These are phyloP conservation scores for Aspergillus phoenicis DNA, from an alignment of 2,329 filamentous ascomycete species.

Conservation along the genomic window DNA sequence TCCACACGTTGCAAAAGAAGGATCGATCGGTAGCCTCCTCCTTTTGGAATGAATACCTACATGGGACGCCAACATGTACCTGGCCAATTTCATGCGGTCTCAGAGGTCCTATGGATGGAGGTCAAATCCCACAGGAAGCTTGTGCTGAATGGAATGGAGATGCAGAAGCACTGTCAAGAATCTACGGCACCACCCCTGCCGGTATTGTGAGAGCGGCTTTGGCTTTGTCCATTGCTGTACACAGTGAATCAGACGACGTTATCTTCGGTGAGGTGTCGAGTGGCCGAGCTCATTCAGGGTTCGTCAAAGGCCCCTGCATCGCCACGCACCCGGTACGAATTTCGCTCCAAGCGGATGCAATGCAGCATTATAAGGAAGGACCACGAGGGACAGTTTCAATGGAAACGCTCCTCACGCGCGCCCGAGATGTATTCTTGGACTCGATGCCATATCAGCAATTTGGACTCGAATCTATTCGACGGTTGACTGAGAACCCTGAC, in stretches of 20 bases:
- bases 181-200: not conserved
- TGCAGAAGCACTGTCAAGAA: not conserved
- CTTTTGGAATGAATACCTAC: conserved; percentile 10
- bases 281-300: not conserved
- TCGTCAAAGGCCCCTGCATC: conserved; percentile 12
- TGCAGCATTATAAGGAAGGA: not conserved
- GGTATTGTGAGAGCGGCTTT: conserved; percentile 10
- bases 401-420: not conserved
- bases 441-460: conserved; percentile 11
- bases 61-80: not conserved
- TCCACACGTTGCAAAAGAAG: conserved; percentile 1
- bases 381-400: not conserved
- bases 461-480: conserved; percentile 7
- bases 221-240: not conserved
- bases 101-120: not conserved
- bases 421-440: not conserved
- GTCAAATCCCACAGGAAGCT: not conserved
- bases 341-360: not conserved
- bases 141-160: not conserved
- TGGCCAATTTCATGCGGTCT: conserved; percentile 4
- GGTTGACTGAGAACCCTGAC: not conserved
- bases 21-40: not conserved
- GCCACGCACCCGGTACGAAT: conserved; percentile 13
- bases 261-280: conserved; percentile 9
- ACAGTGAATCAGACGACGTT: conserved; percentile 3